A percentile compares a stretch with the other conserved stretches of the same genome.
These are phyloP conservation scores for Filobasidium floriforme DNA, from an alignment of 768 basidiomycete species.

Conservation along the genomic window DNA sequence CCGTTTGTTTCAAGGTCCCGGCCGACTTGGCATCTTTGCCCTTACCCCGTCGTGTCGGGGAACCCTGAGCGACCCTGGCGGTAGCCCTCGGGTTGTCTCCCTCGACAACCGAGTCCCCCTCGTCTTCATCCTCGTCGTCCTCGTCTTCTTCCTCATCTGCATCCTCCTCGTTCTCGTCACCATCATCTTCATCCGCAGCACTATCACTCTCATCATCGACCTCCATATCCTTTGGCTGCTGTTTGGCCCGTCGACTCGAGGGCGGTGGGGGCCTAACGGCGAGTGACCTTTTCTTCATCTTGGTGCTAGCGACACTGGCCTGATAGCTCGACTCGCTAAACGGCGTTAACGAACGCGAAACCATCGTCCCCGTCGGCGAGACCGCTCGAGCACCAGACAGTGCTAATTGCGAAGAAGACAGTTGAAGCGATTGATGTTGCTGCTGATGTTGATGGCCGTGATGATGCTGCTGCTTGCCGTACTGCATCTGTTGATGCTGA, in stretches of 20 bases:
- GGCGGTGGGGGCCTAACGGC: not conserved
- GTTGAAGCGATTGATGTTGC: not conserved
- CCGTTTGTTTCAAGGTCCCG: constrained; percentile 6
- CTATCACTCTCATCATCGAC: not conserved
- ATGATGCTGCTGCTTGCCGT: not conserved
- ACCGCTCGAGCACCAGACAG: not conserved
- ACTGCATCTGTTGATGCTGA: not conserved
- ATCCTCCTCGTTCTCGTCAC: constrained; percentile 12
- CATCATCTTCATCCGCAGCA: constrained; percentile 7
- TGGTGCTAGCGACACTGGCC: constrained; percentile 3
- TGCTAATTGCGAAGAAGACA: not conserved
- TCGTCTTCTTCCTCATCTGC: constrained; percentile 10
- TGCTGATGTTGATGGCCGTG: not conserved
- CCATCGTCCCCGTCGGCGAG: constrained; percentile 3
- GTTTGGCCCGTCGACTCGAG: not conserved
- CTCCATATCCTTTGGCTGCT: not conserved
- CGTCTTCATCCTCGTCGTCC: constrained; percentile 16
- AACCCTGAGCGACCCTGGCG: constrained; percentile 10
- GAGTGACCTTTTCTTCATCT: not conserved
- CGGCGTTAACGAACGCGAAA: constrained; percentile 1
- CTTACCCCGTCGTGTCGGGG: constrained; percentile 10
- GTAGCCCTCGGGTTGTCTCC: constrained; percentile 2
- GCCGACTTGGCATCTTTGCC: constrained; percentile 9
- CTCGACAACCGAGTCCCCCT: not conserved
- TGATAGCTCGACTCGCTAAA: constrained; percentile 17